Conservation (phyloP, 768 basidiomycete genomes). For the Sistotremastrum suecicum region DNA sequence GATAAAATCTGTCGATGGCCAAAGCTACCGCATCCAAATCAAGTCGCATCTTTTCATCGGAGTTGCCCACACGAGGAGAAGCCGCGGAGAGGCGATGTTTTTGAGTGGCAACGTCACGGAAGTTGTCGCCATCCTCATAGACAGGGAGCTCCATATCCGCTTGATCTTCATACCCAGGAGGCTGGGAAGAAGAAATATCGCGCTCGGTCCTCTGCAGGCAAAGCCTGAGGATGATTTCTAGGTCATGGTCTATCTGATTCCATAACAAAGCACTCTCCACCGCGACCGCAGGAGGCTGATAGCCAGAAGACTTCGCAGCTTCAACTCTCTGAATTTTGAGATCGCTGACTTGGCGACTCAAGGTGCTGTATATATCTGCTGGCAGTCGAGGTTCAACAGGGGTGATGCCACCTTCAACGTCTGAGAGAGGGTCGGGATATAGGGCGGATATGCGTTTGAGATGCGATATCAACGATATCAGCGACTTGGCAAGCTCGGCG, state of each 20-base stretch:
- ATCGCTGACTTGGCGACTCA: slow-evolving; percentile 55
- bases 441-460: slow-evolving; percentile 44
- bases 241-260: slow-evolving; percentile 58
- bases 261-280: slow-evolving; percentile 59
- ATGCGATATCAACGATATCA: slow-evolving; percentile 56
- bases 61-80: slow-evolving; percentile 3
- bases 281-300: slow-evolving; percentile 29
- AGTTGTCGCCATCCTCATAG: slow-evolving; percentile 5
- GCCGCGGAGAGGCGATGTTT: slow-evolving; percentile 5
- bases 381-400: slow-evolving; percentile 1
- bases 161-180: slow-evolving; percentile 39
- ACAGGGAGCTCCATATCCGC: slow-evolving; percentile 7
- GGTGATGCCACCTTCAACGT: slow-evolving; percentile 7
- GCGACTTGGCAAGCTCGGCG: slow-evolving; percentile 47
- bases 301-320: slow-evolving; percentile 21
- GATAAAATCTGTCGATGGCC: slow-evolving; percentile 83
- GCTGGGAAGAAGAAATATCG: slow-evolving; percentile 8
- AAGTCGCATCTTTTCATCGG: slow-evolving; percentile 67
- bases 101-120: slow-evolving; percentile 3
- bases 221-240: slow-evolving; percentile 53
- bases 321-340: slow-evolving; percentile 45
- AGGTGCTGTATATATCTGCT: slow-evolving; percentile 38
- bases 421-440: slow-evolving; percentile 7
- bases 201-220: slow-evolving; percentile 44
- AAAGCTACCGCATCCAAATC: slow-evolving; percentile 77